phyloP scores from a whole-genome alignment of 129 eudicot species.

The Escallonia herrerae region DNA sequence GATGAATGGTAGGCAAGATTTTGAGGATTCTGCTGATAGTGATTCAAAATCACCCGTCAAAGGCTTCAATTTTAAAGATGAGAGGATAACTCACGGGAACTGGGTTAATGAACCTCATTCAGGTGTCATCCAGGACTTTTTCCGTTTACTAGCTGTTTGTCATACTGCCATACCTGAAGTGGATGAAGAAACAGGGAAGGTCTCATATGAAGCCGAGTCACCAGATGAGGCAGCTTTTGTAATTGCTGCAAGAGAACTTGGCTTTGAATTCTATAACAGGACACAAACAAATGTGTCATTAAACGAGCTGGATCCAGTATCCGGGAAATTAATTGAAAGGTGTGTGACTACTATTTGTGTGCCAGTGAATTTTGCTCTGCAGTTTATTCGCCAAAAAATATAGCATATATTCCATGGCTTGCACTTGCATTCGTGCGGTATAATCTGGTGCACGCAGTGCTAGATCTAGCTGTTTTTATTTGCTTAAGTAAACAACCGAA shows the following conservation, averaged over 20 bases:
- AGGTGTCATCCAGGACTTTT: slow-evolving; percentile 61
- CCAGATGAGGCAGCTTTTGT: slow-evolving; percentile 99
- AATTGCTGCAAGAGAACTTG: slow-evolving; percentile 87
- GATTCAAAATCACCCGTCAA: slow-evolving; percentile 34
- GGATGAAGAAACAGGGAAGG: slow-evolving; percentile 57
- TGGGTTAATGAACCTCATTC: slow-evolving; percentile 68
- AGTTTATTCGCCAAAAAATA: background rate
- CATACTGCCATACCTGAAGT: slow-evolving; percentile 91
- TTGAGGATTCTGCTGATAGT: slow-evolving; percentile 18
- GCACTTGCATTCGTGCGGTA: background rate
- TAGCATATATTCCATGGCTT: background rate
- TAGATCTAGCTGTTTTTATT: too few species aligned
- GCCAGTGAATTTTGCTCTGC: background rate
- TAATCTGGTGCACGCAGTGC: too few species aligned
- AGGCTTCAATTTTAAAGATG: slow-evolving; percentile 88
- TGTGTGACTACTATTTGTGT: slow-evolving; percentile 13
- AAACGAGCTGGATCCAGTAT: slow-evolving; percentile 53
- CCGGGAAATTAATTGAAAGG: slow-evolving; percentile 68
- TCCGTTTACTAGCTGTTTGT: slow-evolving; percentile 77
- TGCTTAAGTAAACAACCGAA: too few species aligned
- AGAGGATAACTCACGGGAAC: slow-evolving; percentile 57
- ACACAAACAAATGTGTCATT: slow-evolving; percentile 73
- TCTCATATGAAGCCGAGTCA: slow-evolving; percentile 93
- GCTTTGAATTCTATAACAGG: slow-evolving; percentile 79
- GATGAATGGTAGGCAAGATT: slow-evolving; percentile 26